phyloP scores from a whole-genome alignment of 225 moss, liverwort and hornwort species.

The Anthoceros angustus region DNA sequence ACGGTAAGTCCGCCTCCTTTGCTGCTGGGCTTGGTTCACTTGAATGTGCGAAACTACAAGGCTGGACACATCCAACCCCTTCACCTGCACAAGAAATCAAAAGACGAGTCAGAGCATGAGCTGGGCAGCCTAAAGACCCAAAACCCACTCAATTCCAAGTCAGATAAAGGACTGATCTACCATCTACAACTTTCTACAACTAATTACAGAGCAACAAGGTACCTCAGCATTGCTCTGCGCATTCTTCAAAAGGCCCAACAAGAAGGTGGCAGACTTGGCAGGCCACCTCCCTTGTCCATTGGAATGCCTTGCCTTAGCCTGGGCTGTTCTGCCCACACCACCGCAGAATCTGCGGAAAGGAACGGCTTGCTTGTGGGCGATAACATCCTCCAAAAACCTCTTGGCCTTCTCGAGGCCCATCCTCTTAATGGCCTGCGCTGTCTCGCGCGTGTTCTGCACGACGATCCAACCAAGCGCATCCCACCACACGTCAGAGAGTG shows the following conservation, averaged over 20 bases:
- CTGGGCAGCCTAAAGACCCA: too few relatives aligned
- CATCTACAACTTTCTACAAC: neutral
- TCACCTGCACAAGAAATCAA: conserved; percentile 15
- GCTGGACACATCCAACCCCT: conserved; percentile 46
- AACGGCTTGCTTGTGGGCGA: conserved; percentile 26
- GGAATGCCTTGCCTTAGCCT: conserved; percentile 20
- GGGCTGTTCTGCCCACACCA: conserved; percentile 23
- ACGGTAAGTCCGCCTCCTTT: conserved; percentile 43
- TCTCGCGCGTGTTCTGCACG: conserved; percentile 31
- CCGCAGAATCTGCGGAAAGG: conserved; percentile 31
- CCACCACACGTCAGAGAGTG: neutral
- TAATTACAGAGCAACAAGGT: neutral
- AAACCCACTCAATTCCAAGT: neutral
- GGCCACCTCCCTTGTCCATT: conserved; percentile 21
- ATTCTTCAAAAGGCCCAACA: conserved; percentile 11
- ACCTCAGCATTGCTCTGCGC: conserved; percentile 19
- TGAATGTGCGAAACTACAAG: conserved; percentile 48
- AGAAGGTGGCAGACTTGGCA: conserved; percentile 8
- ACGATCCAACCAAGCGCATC: neutral
- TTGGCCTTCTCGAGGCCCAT: conserved; percentile 41
- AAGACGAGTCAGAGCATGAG: neutral
- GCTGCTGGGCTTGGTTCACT: conserved; percentile 44
- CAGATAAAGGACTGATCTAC: neutral
- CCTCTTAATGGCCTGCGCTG: conserved; percentile 45
- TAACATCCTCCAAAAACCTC: conserved; percentile 31